Evolutionary conservation across 345 rosid genomes (phyloP), one percentile per base, ranked within the genome.

Genomic region (Sapria himalayana): DNA sequence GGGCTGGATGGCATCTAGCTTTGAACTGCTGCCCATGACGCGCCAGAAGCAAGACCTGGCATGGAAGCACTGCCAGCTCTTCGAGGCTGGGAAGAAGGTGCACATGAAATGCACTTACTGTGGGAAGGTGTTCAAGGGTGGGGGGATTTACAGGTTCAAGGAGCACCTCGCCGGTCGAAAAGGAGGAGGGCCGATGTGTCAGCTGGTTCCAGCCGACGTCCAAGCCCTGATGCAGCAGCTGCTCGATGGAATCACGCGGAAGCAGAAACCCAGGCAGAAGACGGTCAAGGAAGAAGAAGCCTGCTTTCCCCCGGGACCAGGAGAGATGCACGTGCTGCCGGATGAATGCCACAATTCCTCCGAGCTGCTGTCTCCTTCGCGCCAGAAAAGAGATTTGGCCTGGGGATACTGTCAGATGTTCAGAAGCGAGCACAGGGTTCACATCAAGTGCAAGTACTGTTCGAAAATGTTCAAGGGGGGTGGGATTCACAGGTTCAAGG

Each of bases 121-220:
- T 55, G 33, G 57, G 12, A 82, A 89, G 47, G 33, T 89, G 34
- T 82, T 89, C 29, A 79, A 77, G 63, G 98, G 98, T 16, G 98
- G 93, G 34, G 98, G 98, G 18, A 82, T 89, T 59, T 79, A 85
- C 40, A 73, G 98, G 59, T 72, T 89, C 48, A 89, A 89, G 63
- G 95, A 89, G 29, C 95, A 89, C 51, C 76, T 89, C 33, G 93
- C 98, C 0, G 79, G 93, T 20, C 79, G 71, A 7, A 89, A 82
- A 56, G 95, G 95, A 15, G 75, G 77, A 50, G 98, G 82, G 0
- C 60, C 91, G 0, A 79, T 74, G 49, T 89, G 98, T 56, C 54
- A 56, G 20, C 71, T 50, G 15, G 91, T 77, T 31, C 86, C 93
- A 1, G 37, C 54, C 1, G 85, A 74, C 17, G 84, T 89, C 49